Percentiles rank a stretch among this genome's conserved stretches.
Conservation (phyloP, 225 moss, liverwort and hornwort genomes). For the Lunularia cruciata region DNA sequence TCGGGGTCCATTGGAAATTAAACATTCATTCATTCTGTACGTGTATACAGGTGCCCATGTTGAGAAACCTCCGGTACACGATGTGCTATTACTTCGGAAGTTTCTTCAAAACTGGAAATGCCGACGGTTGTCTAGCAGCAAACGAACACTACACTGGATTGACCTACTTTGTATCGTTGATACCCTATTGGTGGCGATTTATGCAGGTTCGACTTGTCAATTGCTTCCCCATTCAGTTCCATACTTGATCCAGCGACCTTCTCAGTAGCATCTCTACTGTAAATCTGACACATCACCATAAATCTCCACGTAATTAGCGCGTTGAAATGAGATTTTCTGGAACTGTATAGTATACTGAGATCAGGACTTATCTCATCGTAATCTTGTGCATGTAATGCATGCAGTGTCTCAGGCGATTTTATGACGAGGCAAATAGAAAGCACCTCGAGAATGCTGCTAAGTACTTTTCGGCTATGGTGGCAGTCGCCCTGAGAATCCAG, state of each 20-base stretch:
- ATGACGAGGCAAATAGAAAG: constrained; percentile 49
- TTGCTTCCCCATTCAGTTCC: too few relatives aligned
- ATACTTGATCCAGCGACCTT: too few relatives aligned
- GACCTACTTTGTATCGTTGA: constrained; percentile 66
- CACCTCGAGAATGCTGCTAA: constrained; percentile 61
- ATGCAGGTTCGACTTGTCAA: constrained; percentile 54
- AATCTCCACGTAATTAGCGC: too few relatives aligned
- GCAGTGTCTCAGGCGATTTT: constrained; percentile 63
- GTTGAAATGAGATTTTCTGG: too few relatives aligned
- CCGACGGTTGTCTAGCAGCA: constrained; percentile 39
- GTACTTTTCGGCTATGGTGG: constrained; percentile 64
- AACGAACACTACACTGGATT: constrained; percentile 46
- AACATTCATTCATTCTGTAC: too few relatives aligned
- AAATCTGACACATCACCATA: too few relatives aligned
- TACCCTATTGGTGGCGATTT: constrained; percentile 83
- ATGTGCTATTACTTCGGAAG: constrained; percentile 75
- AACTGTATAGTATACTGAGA: too few relatives aligned
- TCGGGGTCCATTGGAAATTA: too few relatives aligned
- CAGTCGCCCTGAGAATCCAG: constrained; percentile 43
- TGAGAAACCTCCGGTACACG: constrained; percentile 74
- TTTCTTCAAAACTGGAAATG: constrained; percentile 48
- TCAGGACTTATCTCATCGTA: too few relatives aligned
- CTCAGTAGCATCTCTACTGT: too few relatives aligned
- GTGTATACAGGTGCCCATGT: constrained; percentile 36
- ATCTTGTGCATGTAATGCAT: neutral